Evolutionary conservation across 495 filamentous ascomycete genomes (phyloP).

Genomic region (Platismatia glauca): DNA sequence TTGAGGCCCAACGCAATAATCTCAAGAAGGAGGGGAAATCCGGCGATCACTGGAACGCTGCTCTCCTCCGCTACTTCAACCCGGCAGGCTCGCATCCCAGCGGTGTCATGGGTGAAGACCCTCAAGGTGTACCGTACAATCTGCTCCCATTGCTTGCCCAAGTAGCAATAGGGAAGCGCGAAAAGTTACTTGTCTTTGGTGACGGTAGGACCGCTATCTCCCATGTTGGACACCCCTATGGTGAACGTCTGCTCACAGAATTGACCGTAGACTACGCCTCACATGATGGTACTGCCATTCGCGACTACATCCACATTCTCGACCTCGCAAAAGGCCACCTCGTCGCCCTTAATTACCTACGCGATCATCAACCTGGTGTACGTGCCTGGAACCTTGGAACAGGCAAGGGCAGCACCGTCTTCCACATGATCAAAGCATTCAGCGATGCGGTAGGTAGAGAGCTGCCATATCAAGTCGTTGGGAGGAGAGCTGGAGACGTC

Average conservation of each 20-base stretch:
- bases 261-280: conserved; percentile 70
- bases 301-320: conserved; percentile 78
- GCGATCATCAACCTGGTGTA: conserved; percentile 80
- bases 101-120: conserved; percentile 98
- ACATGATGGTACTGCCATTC: conserved; percentile 71
- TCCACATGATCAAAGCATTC: conserved; percentile 96
- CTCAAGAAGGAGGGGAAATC: conserved; percentile 68
- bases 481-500: conserved; percentile 79
- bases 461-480: conserved; percentile 78
- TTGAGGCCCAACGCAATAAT: conserved; percentile 80
- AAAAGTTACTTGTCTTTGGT: conserved; percentile 90
- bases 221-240: conserved; percentile 20
- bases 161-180: conserved; percentile 88
- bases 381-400: conserved; percentile 96
- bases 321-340: conserved; percentile 86
- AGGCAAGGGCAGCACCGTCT: conserved; percentile 90
- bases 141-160: conserved; percentile 88
- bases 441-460: conserved; percentile 73
- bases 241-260: conserved; percentile 19
- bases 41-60: conserved; percentile 81
- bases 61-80: conserved; percentile 95
- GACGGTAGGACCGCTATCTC: conserved; percentile 54
- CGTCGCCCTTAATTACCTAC: conserved; percentile 85
- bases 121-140: conserved; percentile 92
- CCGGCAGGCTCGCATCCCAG: conserved; percentile 89